Evolutionary conservation across 176 grass and related monocot genomes (phyloP).

Genomic region (maize (Zea mays)): DNA sequence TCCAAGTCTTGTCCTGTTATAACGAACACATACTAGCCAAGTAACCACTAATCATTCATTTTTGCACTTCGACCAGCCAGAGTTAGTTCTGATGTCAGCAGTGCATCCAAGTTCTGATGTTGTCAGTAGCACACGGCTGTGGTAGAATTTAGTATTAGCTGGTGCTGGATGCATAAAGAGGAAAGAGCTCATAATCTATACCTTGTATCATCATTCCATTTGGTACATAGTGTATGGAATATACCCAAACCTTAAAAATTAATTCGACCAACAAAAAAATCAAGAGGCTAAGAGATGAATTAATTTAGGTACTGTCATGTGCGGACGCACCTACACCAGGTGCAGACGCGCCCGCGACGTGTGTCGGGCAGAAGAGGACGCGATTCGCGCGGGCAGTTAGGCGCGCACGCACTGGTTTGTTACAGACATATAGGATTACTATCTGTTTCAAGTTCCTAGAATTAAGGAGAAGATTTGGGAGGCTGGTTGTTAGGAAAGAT

Average conservation of each 20-base stretch:
- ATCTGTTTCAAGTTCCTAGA: no score
- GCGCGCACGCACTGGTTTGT: no score
- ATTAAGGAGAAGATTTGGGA: no score
- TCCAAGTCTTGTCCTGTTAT: background rate
- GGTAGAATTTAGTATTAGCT: background rate
- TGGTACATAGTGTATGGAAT: background rate
- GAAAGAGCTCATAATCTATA: background rate
- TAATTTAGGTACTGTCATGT: conserved; percentile 19
- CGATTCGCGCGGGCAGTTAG: no score
- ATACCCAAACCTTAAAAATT: background rate
- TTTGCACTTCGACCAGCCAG: background rate
- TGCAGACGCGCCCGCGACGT: no score
- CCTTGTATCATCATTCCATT: background rate
- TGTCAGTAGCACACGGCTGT: background rate
- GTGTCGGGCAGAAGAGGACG: no score
- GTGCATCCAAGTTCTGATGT: background rate
- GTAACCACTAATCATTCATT: background rate
- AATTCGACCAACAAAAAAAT: background rate
- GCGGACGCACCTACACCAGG: no score
- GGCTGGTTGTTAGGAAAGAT: no score
- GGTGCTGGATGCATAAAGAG: background rate
- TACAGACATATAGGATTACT: no score
- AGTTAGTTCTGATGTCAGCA: background rate
- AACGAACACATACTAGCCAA: background rate
- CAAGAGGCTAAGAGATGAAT: background rate